Percentiles rank a stretch among this genome's conserved stretches.
These are phyloP conservation scores for Pleurotus tuber-regium DNA, from an alignment of 768 basidiomycete species.

Conservation along the genomic window DNA sequence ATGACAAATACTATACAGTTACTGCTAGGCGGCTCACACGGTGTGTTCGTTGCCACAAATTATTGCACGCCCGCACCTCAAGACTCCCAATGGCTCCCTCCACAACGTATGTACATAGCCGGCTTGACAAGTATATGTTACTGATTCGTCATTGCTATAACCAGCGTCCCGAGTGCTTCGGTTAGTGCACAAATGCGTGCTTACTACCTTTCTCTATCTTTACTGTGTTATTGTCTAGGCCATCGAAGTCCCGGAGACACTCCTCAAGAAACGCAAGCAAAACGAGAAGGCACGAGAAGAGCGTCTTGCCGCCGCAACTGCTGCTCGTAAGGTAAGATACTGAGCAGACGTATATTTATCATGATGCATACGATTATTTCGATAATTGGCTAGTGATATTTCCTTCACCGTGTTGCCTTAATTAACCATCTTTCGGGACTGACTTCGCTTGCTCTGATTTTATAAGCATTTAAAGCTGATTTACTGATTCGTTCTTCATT, in stretches of 20 bases:
- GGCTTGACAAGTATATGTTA: not conserved
- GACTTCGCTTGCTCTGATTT: slow-evolving; percentile 31
- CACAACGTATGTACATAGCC: slow-evolving; percentile 46
- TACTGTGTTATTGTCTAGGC: slow-evolving; percentile 43
- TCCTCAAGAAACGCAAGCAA: slow-evolving; percentile 99
- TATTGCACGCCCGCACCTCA: slow-evolving; percentile 36
- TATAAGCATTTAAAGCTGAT: slow-evolving; percentile 14
- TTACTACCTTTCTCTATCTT: slow-evolving; percentile 21
- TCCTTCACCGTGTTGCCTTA: slow-evolving; percentile 67
- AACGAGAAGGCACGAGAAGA: slow-evolving; percentile 96
- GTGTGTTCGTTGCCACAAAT: slow-evolving; percentile 24
- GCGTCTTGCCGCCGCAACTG: slow-evolving; percentile 76
- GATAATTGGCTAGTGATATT: slow-evolving; percentile 83
- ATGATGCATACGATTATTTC: slow-evolving; percentile 86
- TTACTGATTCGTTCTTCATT: slow-evolving; percentile 11
- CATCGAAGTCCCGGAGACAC: slow-evolving; percentile 98
- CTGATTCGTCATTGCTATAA: slow-evolving; percentile 11
- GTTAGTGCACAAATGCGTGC: slow-evolving; percentile 42
- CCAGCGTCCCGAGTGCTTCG: slow-evolving; percentile 57
- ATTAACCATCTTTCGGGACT: slow-evolving; percentile 97
- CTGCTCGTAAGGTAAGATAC: slow-evolving; percentile 82
- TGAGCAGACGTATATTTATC: slow-evolving; percentile 16
- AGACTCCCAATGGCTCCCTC: slow-evolving; percentile 54
- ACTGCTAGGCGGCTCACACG: slow-evolving; percentile 34
- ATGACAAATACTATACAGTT: slow-evolving; percentile 44